phyloP scores from a whole-genome alignment of 208 protist genomes.

The Leishmania gerbilli region DNA sequence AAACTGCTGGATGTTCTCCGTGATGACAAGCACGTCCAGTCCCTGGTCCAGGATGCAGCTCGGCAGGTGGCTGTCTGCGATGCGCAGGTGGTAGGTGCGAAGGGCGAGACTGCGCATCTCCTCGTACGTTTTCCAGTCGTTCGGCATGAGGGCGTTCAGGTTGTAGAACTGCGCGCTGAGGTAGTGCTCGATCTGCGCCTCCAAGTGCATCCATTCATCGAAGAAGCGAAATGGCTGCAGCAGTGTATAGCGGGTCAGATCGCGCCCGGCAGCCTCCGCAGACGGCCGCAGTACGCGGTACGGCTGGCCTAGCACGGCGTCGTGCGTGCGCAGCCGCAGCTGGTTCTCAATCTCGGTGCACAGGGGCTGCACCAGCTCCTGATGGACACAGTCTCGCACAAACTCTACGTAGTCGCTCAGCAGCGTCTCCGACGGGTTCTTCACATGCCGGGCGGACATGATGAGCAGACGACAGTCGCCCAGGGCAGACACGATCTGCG shows the following conservation, averaged over 20 bases:
- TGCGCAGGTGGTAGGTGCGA: slow-evolving; percentile 89
- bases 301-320: slow-evolving; percentile 54
- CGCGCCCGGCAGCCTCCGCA: slow-evolving; percentile 26
- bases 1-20: slow-evolving; percentile 98
- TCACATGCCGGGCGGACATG: slow-evolving; percentile 37
- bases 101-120: slow-evolving; percentile 96
- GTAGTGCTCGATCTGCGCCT: slow-evolving; percentile 87
- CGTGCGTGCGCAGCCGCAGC: slow-evolving; percentile 93
- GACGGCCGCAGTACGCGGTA: slow-evolving; percentile 23
- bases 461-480: slow-evolving; percentile 56
- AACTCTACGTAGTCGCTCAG: slow-evolving; percentile 60
- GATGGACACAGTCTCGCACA: slow-evolving; percentile 50
- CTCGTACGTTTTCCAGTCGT: slow-evolving; percentile 96
- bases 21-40: slow-evolving; percentile 97
- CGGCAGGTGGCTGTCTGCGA: slow-evolving; percentile 91
- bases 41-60: slow-evolving; percentile 94
- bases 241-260: slow-evolving; percentile 82
- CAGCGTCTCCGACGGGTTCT: slow-evolving; percentile 22
- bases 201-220: slow-evolving; percentile 77
- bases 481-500: slow-evolving; percentile 75
- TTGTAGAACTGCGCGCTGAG: slow-evolving; percentile 97
- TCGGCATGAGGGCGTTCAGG: slow-evolving; percentile 93
- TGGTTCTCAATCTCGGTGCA: slow-evolving; percentile 94
- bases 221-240: slow-evolving; percentile 87
- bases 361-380: slow-evolving; percentile 66